phyloP scores from a whole-genome alignment of 176 grass and related monocot genomes.

The Secale cereale region DNA sequence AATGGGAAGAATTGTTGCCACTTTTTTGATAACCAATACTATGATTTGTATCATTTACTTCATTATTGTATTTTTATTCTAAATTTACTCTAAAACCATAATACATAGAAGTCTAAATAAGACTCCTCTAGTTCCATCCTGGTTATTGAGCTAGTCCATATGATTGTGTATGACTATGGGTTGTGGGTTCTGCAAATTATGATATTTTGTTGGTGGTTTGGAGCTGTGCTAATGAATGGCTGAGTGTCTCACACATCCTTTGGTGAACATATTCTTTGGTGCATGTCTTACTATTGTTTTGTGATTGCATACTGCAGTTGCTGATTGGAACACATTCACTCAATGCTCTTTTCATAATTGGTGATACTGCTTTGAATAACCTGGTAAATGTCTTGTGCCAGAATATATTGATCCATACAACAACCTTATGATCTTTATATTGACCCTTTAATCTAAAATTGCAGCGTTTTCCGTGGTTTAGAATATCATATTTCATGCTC shows the following conservation, averaged over 20 bases:
- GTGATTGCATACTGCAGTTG: constrained; percentile 42
- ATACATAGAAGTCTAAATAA: not conserved
- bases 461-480: constrained; percentile 81
- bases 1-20: not conserved
- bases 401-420: not conserved
- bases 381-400: constrained; percentile 47
- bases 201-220: not conserved
- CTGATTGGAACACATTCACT: constrained; percentile 77
- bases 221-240: not conserved
- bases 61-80: not conserved
- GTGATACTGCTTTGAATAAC: constrained; percentile 72
- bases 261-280: not conserved
- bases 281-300: constrained; percentile 1
- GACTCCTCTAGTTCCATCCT: not conserved
- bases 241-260: not conserved
- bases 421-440: not conserved
- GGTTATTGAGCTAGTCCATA: not conserved
- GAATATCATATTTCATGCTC: constrained; percentile 74
- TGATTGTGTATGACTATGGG: not conserved
- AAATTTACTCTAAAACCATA: not conserved
- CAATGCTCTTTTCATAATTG: constrained; percentile 74
- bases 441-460: constrained; percentile 16
- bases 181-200: not conserved
- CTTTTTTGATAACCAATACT: not conserved
- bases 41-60: not conserved